These are phyloP conservation scores for Thuja plicata DNA, from an alignment of 83 land plant genomes.

Conservation along the genomic window DNA sequence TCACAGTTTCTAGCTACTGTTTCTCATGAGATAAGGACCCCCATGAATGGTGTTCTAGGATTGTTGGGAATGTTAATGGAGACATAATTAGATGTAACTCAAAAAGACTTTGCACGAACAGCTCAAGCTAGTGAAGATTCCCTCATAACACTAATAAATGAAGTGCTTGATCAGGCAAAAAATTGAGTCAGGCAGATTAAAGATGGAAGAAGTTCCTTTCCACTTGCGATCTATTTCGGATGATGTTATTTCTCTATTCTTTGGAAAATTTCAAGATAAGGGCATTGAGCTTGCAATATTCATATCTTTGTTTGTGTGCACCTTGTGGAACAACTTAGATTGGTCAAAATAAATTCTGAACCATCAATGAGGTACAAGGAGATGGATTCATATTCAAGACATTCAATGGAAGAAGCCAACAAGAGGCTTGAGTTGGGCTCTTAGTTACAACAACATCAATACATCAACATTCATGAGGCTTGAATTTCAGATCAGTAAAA, in stretches of 20 bases:
- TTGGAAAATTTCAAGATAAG: conserved; percentile 72
- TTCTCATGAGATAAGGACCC: conserved; percentile 92
- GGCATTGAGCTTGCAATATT: no score
- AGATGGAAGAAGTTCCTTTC: conserved; percentile 71
- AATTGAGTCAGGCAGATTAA: conserved; percentile 78
- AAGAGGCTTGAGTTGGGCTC: no score
- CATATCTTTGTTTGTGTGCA: no score
- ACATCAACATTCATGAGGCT: no score
- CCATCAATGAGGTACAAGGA: no score
- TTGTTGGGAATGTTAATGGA: conserved; percentile 77
- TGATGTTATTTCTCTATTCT: conserved; percentile 76
- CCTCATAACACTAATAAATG: conserved; percentile 75
- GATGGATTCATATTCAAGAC: no score
- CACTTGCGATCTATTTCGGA: conserved; percentile 57
- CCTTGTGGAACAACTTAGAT: no score
- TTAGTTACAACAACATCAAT: no score
- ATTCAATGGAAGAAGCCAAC: no score
- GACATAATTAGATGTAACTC: conserved; percentile 66
- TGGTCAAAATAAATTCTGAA: no score
- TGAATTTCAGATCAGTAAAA: no score
- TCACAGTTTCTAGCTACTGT: conserved; percentile 98
- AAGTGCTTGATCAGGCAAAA: conserved; percentile 87
- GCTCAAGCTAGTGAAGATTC: conserved; percentile 76
- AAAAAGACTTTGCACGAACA: conserved; percentile 69
- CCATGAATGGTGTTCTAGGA: conserved; percentile 93